Evolutionary conservation across 176 grass and related monocot species (phyloP).

Genomic region (Zoysia pacifica): DNA sequence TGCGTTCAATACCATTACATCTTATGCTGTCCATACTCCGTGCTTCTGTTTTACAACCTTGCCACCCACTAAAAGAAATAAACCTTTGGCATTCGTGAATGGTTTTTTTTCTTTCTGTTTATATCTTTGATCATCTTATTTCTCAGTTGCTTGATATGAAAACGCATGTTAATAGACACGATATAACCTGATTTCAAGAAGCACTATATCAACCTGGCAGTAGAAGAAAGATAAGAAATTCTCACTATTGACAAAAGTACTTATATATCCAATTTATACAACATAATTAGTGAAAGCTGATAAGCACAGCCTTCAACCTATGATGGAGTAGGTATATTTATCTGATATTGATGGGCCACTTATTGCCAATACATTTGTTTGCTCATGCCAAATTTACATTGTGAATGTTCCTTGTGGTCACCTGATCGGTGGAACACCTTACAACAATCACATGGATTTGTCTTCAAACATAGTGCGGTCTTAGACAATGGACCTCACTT

Average conservation of each 20-base stretch:
- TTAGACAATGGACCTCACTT: background rate
- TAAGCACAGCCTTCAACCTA: background rate
- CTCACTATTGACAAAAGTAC: slow-evolving; percentile 1
- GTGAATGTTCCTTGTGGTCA: background rate
- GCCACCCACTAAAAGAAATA: background rate
- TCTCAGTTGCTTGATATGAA: background rate
- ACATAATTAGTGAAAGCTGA: background rate
- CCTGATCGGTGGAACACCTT: background rate
- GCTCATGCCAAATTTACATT: background rate
- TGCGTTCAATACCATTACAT: slow-evolving; percentile 37
- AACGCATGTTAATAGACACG: slow-evolving; percentile 12
- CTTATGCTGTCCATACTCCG: background rate
- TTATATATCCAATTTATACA: slow-evolving; percentile 30
- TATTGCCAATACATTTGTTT: background rate
- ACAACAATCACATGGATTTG: background rate
- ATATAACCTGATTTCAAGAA: slow-evolving; percentile 16
- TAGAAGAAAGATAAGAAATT: slow-evolving; percentile 1
- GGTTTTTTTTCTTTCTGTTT: background rate
- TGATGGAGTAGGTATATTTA: background rate
- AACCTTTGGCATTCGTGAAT: background rate
- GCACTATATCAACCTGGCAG: background rate
- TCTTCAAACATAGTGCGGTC: background rate
- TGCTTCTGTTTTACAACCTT: slow-evolving; percentile 18
- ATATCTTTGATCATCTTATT: slow-evolving; percentile 14
- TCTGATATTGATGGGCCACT: background rate